phyloP scores from a whole-genome alignment of 2,329 filamentous ascomycete species.

The Aphanocladium album region DNA sequence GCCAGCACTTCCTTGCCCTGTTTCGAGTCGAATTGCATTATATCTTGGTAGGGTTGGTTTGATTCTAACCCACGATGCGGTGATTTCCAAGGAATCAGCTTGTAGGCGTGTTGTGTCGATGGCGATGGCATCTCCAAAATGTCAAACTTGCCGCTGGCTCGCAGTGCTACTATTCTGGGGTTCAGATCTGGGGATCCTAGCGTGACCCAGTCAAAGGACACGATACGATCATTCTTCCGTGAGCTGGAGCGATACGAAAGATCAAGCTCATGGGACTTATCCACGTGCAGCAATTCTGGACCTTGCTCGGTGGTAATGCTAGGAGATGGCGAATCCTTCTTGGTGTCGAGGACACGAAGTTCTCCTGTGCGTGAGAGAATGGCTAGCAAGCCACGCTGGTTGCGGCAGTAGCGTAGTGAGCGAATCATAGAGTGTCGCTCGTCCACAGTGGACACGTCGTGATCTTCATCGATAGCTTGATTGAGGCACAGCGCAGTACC shows the following conservation, averaged over 20 bases:
- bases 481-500: conserved; percentile 56
- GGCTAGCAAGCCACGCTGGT: conserved; percentile 56
- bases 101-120: conserved; percentile 53
- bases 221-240: conserved; percentile 54
- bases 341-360: conserved; percentile 56
- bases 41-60: conserved; percentile 44
- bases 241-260: conserved; percentile 48
- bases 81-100: conserved; percentile 56
- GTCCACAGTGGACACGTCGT: conserved; percentile 44
- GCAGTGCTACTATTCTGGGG: conserved; percentile 54
- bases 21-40: conserved; percentile 55
- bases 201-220: conserved; percentile 65
- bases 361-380: conserved; percentile 60
- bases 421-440: conserved; percentile 58
- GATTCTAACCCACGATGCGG: conserved; percentile 54
- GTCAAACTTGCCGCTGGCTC: conserved; percentile 56
- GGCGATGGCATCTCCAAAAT: conserved; percentile 57
- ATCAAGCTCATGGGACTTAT: conserved; percentile 58
- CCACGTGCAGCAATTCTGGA: conserved; percentile 55
- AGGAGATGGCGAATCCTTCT: conserved; percentile 45
- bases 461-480: conserved; percentile 51
- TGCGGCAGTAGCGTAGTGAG: conserved; percentile 58
- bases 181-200: conserved; percentile 50
- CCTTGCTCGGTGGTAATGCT: conserved; percentile 37
- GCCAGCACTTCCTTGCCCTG: conserved; percentile 50